Percentiles rank a stretch among this genome's conserved stretches.
Evolutionary conservation across 2,329 filamentous ascomycete species (phyloP).

Genomic region (Neophaeococcomyces mojaviensis): DNA sequence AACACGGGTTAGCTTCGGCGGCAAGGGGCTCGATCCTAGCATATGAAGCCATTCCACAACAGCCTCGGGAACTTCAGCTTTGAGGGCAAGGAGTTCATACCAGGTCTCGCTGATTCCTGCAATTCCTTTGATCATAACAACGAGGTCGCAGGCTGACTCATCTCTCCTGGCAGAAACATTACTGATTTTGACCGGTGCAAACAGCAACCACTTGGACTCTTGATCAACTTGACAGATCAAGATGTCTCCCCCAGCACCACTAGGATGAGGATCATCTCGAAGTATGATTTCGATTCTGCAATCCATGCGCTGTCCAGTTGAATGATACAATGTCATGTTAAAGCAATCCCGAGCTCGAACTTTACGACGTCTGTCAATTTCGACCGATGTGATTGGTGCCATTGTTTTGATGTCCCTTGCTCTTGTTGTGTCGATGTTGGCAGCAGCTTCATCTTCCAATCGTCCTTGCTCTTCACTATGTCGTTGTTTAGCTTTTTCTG

Average conservation of each 20-base stretch:
- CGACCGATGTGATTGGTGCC: conserved; percentile 60
- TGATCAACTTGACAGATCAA: conserved; percentile 84
- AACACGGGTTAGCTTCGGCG: conserved; percentile 49
- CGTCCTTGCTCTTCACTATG: conserved; percentile 66
- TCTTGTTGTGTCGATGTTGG: conserved; percentile 71
- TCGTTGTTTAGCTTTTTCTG: conserved; percentile 67
- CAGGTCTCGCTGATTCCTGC: conserved; percentile 59
- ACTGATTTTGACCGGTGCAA: conserved; percentile 71
- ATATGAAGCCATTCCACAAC: conserved; percentile 82
- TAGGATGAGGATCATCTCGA: conserved; percentile 66
- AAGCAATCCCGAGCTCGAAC: conserved; percentile 89
- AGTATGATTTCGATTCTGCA: conserved; percentile 83
- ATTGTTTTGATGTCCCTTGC: conserved; percentile 73
- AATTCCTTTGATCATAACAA: conserved; percentile 77
- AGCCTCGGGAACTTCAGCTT: conserved; percentile 67
- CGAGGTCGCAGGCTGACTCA: conserved; percentile 62
- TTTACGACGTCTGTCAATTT: conserved; percentile 67
- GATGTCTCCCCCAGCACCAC: conserved; percentile 65
- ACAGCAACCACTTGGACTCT: conserved; percentile 72
- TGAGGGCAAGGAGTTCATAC: conserved; percentile 76
- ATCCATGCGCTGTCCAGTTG: conserved; percentile 79
- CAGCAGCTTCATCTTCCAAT: conserved; percentile 78
- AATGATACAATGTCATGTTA: conserved; percentile 74
- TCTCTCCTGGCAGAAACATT: conserved; percentile 74
- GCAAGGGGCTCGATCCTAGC: conserved; percentile 59